These are phyloP conservation scores for Platismatia glauca DNA, from an alignment of 495 filamentous ascomycete genomes.

Conservation along the genomic window DNA sequence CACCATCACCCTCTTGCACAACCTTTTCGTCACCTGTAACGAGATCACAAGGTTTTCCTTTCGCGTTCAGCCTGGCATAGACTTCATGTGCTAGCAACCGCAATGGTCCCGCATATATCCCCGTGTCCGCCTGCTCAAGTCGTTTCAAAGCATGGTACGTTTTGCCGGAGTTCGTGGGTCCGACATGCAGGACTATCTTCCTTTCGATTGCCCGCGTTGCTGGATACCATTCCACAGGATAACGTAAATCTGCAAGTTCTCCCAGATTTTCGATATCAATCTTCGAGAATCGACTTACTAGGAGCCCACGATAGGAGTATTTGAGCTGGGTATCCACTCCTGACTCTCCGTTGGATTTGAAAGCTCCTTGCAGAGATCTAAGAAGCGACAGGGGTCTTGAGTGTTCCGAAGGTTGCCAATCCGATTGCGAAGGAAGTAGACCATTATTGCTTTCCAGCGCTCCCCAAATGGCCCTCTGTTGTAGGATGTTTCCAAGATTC, in stretches of 20 bases:
- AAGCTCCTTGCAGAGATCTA: conserved; percentile 45
- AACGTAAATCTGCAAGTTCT: conserved; percentile 66
- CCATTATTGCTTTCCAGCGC: neutral
- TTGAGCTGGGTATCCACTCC: conserved; percentile 50
- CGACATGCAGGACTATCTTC: conserved; percentile 86
- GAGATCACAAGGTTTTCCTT: conserved; percentile 65
- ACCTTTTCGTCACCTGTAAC: conserved; percentile 85
- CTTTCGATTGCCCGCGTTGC: conserved; percentile 66
- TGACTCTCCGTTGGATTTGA: conserved; percentile 36
- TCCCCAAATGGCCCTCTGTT: neutral
- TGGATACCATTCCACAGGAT: conserved; percentile 87
- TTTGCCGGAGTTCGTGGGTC: conserved; percentile 97
- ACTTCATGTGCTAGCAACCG: conserved; percentile 90
- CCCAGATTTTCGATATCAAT: conserved; percentile 49
- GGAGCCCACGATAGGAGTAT: conserved; percentile 49
- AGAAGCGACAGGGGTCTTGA: conserved; percentile 13
- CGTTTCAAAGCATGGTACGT: conserved; percentile 89
- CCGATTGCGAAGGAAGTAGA: neutral
- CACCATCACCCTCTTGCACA: conserved; percentile 30
- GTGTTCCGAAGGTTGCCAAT: conserved; percentile 18
- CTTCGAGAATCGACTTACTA: conserved; percentile 35
- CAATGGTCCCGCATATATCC: conserved; percentile 87
- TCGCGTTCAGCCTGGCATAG: conserved; percentile 68
- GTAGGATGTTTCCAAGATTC: conserved; percentile 7
- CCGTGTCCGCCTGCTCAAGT: conserved; percentile 64